Evolutionary conservation across 345 rosid genomes (phyloP).

Genomic region (Eucalyptus tenuipes): DNA sequence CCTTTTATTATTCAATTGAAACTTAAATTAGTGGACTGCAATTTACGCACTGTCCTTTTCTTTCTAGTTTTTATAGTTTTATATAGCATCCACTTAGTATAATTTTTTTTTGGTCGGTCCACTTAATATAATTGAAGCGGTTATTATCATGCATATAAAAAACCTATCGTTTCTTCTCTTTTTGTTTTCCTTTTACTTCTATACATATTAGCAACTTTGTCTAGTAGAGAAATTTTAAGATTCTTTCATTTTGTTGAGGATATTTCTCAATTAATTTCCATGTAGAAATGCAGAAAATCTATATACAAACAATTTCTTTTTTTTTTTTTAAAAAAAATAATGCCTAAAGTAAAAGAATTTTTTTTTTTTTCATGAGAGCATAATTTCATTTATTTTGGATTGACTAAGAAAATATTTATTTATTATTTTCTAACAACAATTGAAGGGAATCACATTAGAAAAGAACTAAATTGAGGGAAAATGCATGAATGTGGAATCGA

Average conservation of each 20-base stretch:
- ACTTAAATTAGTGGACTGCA: background rate
- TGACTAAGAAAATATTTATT: background rate
- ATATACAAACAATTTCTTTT: background rate
- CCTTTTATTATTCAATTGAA: background rate
- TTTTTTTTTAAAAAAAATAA: too few relatives aligned
- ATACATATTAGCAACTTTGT: background rate
- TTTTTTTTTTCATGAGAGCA: background rate
- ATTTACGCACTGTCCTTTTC: background rate
- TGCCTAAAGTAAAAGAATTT: background rate
- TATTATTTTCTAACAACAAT: background rate
- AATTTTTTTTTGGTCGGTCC: too few relatives aligned
- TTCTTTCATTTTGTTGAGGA: too few relatives aligned
- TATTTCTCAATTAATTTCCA: background rate
- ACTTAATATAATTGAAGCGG: background rate
- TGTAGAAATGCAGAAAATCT: background rate
- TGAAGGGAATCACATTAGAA: background rate
- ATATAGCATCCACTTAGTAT: background rate
- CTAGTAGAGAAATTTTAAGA: background rate
- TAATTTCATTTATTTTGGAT: background rate
- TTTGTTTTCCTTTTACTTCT: background rate
- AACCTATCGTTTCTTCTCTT: too few relatives aligned
- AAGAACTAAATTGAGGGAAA: background rate
- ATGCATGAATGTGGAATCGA: background rate
- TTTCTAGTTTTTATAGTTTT: too few relatives aligned
- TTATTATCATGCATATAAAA: background rate